Conservation (phyloP, 192 early-diverging fungal species). For the Obelidium mucronatum region DNA sequence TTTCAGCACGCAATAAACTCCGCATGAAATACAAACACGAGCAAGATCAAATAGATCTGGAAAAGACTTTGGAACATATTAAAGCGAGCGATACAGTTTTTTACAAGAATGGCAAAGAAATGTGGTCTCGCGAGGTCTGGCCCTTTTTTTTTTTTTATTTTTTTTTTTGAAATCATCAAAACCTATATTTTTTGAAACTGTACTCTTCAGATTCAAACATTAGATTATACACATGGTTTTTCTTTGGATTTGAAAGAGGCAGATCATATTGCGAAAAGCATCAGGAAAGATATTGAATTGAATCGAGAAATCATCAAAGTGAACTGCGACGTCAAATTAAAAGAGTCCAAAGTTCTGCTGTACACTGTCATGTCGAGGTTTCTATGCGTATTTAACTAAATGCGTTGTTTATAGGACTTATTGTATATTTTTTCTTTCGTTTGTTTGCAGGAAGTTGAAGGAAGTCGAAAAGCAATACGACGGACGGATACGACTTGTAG, state of each 20-base stretch:
- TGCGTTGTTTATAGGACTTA: too few relatives aligned
- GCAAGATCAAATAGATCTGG: not conserved
- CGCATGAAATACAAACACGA: not conserved
- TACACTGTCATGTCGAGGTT: slow-evolving; percentile 26
- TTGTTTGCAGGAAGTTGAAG: slow-evolving; percentile 18
- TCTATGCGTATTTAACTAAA: too few relatives aligned
- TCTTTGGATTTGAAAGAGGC: slow-evolving; percentile 5
- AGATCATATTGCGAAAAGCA: not conserved
- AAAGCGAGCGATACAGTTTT: slow-evolving; percentile 20
- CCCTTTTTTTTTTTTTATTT: too few relatives aligned
- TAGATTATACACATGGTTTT: slow-evolving; percentile 22
- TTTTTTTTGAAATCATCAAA: too few relatives aligned
- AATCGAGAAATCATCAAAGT: slow-evolving; percentile 18
- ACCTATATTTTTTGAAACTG: too few relatives aligned
- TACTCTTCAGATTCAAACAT: too few relatives aligned
- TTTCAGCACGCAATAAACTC: not conserved
- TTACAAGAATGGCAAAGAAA: slow-evolving; percentile 33
- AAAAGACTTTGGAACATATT: slow-evolving; percentile 8
- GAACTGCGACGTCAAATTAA: slow-evolving; percentile 19
- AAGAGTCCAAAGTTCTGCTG: slow-evolving; percentile 23
- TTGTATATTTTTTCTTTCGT: too few relatives aligned
- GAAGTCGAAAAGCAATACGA: slow-evolving; percentile 6
- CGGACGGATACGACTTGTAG: not conserved
- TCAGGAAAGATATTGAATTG: slow-evolving; percentile 33
- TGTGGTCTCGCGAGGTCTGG: slow-evolving; percentile 28